A percentile compares a stretch with the other conserved stretches of the same genome.
These are phyloP conservation scores for Calcarisporium arbuscula DNA, from an alignment of 2,329 filamentous ascomycete species.

Conservation along the genomic window DNA sequence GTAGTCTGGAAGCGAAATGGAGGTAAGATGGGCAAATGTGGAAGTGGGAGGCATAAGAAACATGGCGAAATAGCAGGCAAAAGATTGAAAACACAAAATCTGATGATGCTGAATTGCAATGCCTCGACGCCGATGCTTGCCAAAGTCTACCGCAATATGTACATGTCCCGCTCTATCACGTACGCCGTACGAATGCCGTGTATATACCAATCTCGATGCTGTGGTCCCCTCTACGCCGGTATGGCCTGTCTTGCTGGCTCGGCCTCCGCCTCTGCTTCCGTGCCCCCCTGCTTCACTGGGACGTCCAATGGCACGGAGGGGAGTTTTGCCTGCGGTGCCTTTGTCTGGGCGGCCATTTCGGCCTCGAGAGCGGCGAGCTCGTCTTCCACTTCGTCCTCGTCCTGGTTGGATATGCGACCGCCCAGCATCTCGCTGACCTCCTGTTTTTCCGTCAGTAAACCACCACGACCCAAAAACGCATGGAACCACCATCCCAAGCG, in stretches of 20 bases:
- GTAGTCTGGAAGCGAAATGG: conserved; percentile 6
- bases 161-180: neutral
- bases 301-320: conserved; percentile 28
- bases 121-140: no score
- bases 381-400: conserved; percentile 97
- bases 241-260: conserved; percentile 31
- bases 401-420: conserved; percentile 82
- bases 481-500: no score
- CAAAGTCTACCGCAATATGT: no score
- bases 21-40: neutral
- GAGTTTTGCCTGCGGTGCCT: conserved; percentile 23
- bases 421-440: conserved; percentile 90
- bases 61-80: neutral
- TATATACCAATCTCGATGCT: conserved; percentile 17
- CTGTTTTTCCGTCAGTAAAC: conserved; percentile 47
- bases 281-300: conserved; percentile 16
- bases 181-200: neutral
- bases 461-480: no score
- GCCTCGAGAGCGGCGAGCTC: conserved; percentile 76
- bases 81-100: neutral
- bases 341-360: conserved; percentile 21
- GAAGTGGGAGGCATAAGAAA: neutral
- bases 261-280: conserved; percentile 15
- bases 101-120: no score
- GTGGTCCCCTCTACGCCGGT: no score